Conservation (phyloP, 768 basidiomycete genomes). For the Hygrocybe punicea region DNA sequence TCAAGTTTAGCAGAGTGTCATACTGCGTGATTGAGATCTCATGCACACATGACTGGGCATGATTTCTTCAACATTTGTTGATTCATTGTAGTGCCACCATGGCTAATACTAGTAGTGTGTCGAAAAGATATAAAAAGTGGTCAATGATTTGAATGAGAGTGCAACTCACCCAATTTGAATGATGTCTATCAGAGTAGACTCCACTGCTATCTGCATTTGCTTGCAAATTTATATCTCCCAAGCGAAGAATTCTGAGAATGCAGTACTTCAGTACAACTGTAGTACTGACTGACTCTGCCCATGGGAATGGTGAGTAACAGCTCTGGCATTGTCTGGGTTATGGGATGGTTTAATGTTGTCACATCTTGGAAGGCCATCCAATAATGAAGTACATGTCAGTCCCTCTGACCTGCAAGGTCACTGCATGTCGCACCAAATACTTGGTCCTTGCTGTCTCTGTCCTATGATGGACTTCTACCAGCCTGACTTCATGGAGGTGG, state of each 20-base stretch:
- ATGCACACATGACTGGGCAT: too few species aligned
- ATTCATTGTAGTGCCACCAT: too few species aligned
- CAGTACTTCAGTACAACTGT: neutral
- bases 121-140: too few species aligned
- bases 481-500: neutral
- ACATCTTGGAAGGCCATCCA: neutral
- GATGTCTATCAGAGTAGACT: neutral
- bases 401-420: neutral
- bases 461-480: neutral
- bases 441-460: conserved; percentile 1
- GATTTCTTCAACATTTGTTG: too few species aligned
- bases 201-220: neutral
- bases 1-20: too few species aligned
- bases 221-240: neutral
- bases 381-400: neutral
- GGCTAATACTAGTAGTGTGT: too few species aligned
- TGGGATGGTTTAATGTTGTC: neutral
- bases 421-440: neutral
- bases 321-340: neutral
- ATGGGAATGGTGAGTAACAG: neutral
- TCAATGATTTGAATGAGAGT: too few species aligned
- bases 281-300: neutral
- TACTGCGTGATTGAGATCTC: too few species aligned
- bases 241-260: neutral
- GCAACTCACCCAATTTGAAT: neutral